Base-by-base conservation (phyloP, 345 rosid species). In the Corymbia maculata region DNA sequence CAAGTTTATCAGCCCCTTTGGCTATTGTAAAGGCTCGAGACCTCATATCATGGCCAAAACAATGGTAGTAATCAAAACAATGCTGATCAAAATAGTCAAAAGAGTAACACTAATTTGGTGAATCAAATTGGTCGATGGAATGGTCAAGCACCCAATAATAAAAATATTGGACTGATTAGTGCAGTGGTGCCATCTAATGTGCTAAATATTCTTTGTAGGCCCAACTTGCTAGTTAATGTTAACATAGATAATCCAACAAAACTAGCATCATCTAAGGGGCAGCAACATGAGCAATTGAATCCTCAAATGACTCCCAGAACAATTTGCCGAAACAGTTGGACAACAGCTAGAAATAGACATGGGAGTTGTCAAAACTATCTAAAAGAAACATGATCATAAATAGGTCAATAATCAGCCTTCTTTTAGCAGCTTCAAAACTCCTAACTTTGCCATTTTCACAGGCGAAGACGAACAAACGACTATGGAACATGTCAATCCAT, bases 111-210 rank as follows among this genome's bases (percentile, higher is more conserved):
- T 32, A 9, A 32, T 70, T 70, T 70, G 80, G 80, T 70, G 47
- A 70, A n/a, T 6, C 2, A 6, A 0, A 64, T 9, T 13, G 8
- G 16, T 64, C 0, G 19, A 64, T 0, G 13, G 1, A 64, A 64
- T n/a, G 19, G 1, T 64, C 42, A 64, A 64, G 3, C 42, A 0
- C 0, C 75, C n/a, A n/a, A 16, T 64, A 7, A 3, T 64, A 36
- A 64, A n/a, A 64, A 14, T 64, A 14, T n/a, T 64, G n/a, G 75
- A n/a, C 75, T 42, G 1, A 64, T 17, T 3, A 9, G 26, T 42
- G 26, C 24, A 9, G 2, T 70, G 80, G 80, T 36, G 47, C 47
- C 80, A 36, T 26, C 47, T 16, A 9, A 75, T 36, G 82, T 19
- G 82, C 47, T 36, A 17, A 36, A 17, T 13, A 70, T 70, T 36